These are phyloP conservation scores for Aspergillus affinis DNA, from an alignment of 495 filamentous ascomycete genomes.

Conservation along the genomic window DNA sequence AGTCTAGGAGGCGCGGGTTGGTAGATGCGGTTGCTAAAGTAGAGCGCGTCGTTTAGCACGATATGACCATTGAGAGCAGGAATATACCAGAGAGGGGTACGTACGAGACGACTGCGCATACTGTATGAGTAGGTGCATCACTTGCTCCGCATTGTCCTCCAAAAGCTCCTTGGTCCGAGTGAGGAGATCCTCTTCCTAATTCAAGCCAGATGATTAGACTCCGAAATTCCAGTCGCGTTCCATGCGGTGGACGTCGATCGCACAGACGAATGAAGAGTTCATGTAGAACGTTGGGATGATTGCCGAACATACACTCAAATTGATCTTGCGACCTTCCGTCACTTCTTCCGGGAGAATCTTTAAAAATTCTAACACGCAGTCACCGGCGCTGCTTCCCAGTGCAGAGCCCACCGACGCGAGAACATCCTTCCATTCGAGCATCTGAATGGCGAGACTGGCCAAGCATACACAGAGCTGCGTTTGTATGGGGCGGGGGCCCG, in stretches of 20 bases:
- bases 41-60: not conserved
- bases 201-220: conserved; percentile 47
- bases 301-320: conserved; percentile 87
- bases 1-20: conserved; percentile 89
- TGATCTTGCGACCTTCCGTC: conserved; percentile 98
- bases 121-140: conserved; percentile 78
- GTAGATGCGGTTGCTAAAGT: conserved; percentile 63
- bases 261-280: conserved; percentile 11
- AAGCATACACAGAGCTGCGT: conserved; percentile 94
- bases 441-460: conserved; percentile 92
- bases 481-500: conserved; percentile 85
- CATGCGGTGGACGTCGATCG: conserved; percentile 20
- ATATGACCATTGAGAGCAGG: conserved; percentile 5
- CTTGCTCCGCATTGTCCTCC: conserved; percentile 83
- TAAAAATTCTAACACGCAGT: conserved; percentile 91
- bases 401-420: conserved; percentile 73
- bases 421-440: conserved; percentile 95
- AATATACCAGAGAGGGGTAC: conserved; percentile 23
- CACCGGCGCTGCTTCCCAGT: conserved; percentile 72
- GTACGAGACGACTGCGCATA: conserved; percentile 89
- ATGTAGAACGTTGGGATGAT: conserved; percentile 27
- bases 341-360: conserved; percentile 98
- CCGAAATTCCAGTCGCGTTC: conserved; percentile 26
- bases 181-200: conserved; percentile 88
- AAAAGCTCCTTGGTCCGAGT: conserved; percentile 82